phyloP scores from a whole-genome alignment of 2,329 filamentous ascomycete species.

The Lachnellula subtilissima region DNA sequence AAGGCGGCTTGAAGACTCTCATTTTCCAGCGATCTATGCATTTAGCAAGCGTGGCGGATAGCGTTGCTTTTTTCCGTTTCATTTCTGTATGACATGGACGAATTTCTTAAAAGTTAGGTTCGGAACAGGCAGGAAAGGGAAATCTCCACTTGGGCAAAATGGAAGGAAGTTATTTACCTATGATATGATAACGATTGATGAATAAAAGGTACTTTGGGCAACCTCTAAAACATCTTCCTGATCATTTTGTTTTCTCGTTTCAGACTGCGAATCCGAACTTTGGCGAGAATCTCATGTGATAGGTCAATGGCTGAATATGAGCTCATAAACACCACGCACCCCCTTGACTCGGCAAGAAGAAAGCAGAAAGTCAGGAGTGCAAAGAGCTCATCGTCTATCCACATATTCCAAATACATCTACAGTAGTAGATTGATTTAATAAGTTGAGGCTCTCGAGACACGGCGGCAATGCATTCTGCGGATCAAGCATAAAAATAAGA shows the following conservation, averaged over 20 bases:
- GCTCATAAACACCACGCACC: not conserved
- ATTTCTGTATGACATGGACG: conserved; percentile 13
- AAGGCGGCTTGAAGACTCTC: conserved; percentile 17
- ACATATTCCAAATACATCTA: not conserved
- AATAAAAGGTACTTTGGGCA: conserved; percentile 15
- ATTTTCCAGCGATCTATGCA: conserved; percentile 21
- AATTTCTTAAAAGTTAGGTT: conserved; percentile 13
- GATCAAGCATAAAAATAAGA: too few relatives aligned
- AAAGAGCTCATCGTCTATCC: not conserved
- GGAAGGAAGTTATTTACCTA: conserved; percentile 3
- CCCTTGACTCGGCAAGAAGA: not conserved
- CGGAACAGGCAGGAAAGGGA: conserved; percentile 1
- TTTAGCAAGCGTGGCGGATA: conserved; percentile 30
- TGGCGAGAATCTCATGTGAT: not conserved
- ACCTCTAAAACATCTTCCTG: conserved; percentile 1
- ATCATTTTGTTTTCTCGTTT: not conserved
- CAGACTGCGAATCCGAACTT: not conserved
- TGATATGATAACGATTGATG: conserved; percentile 16
- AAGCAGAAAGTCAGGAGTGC: not conserved
- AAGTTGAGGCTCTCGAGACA: too few relatives aligned
- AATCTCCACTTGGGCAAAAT: conserved; percentile 9
- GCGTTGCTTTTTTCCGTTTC: conserved; percentile 15
- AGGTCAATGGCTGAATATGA: not conserved
- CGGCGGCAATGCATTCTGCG: too few relatives aligned
- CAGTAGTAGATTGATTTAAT: too few relatives aligned